Percentiles rank a stretch among this genome's conserved stretches.
phyloP scores from a whole-genome alignment of 1,139 yeast species.

The Blastobotrys serpentis region DNA sequence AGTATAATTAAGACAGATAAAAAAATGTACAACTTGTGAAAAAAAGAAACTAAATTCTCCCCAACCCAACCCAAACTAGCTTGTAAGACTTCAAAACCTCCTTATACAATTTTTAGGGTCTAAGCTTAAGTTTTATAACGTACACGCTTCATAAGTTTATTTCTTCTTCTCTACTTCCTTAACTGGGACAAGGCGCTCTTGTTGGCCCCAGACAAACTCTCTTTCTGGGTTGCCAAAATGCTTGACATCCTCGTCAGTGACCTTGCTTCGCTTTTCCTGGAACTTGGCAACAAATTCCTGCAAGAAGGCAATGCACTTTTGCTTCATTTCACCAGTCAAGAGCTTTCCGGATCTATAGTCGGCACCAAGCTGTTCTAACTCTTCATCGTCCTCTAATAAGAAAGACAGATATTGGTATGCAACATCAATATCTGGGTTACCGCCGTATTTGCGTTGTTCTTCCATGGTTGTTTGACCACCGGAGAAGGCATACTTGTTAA shows the following conservation, averaged over 20 bases:
- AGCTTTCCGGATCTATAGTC: slow-evolving; percentile 79
- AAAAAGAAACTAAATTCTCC: background rate
- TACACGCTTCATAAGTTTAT: too few relatives aligned
- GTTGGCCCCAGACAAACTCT: slow-evolving; percentile 67
- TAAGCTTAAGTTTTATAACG: too few relatives aligned
- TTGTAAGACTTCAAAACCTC: too few relatives aligned
- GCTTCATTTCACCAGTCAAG: slow-evolving; percentile 91
- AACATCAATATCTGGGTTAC: slow-evolving; percentile 94
- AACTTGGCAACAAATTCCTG: slow-evolving; percentile 76
- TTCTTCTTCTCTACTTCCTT: slow-evolving; percentile 39
- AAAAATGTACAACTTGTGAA: background rate
- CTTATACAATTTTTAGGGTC: too few relatives aligned
- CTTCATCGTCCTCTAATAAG: slow-evolving; percentile 84
- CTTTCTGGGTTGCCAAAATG: slow-evolving; percentile 79
- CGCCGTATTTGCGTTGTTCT: slow-evolving; percentile 87
- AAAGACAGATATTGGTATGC: slow-evolving; percentile 90
- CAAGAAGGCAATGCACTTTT: slow-evolving; percentile 74
- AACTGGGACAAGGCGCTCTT: slow-evolving; percentile 67
- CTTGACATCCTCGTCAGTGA: slow-evolving; percentile 65
- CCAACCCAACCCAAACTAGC: too few relatives aligned
- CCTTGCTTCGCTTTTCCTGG: slow-evolving; percentile 71
- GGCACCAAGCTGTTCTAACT: slow-evolving; percentile 59
- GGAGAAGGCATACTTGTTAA: slow-evolving; percentile 93
- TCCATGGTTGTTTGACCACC: slow-evolving; percentile 90
- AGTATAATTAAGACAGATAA: background rate